These are phyloP conservation scores for Aspergillus amoenus DNA, from an alignment of 2,329 filamentous ascomycete species.

Conservation along the genomic window DNA sequence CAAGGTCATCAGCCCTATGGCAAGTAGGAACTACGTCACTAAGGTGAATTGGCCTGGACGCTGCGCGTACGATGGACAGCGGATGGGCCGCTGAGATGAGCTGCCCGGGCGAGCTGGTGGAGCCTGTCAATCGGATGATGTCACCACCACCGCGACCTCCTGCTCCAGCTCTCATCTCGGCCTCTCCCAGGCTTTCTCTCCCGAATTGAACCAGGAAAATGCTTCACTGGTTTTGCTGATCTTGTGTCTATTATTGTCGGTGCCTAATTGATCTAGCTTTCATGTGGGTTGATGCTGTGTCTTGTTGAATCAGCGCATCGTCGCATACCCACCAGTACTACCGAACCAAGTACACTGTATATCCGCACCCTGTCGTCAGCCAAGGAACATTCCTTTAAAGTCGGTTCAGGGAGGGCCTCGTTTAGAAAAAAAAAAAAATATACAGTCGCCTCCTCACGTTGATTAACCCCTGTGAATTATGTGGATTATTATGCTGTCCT, in stretches of 20 bases:
- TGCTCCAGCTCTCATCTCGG: background rate
- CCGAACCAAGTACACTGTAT: background rate
- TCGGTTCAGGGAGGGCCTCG: background rate
- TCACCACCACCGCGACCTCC: slow-evolving; percentile 1
- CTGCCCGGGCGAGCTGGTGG: background rate
- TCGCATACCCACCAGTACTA: background rate
- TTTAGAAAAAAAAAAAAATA: background rate
- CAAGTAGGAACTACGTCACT: slow-evolving; percentile 5
- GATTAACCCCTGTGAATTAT: background rate
- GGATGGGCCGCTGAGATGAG: background rate
- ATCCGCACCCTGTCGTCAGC: slow-evolving; percentile 4
- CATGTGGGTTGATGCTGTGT: background rate
- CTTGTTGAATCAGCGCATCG: background rate
- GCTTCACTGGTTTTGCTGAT: background rate
- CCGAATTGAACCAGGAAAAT: background rate
- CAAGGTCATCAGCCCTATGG: background rate
- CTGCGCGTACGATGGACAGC: background rate
- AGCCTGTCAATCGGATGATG: slow-evolving; percentile 2
- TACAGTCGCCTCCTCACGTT: background rate
- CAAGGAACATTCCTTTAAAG: background rate
- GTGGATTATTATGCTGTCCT: background rate
- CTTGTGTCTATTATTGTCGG: background rate
- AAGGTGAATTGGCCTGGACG: background rate
- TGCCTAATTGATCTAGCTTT: background rate
- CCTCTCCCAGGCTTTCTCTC: background rate